Evolutionary conservation across 228 moss, liverwort and hornwort species (phyloP), one percentile per base, ranked within the genome.

Genomic region (Sphagnum fallax): DNA sequence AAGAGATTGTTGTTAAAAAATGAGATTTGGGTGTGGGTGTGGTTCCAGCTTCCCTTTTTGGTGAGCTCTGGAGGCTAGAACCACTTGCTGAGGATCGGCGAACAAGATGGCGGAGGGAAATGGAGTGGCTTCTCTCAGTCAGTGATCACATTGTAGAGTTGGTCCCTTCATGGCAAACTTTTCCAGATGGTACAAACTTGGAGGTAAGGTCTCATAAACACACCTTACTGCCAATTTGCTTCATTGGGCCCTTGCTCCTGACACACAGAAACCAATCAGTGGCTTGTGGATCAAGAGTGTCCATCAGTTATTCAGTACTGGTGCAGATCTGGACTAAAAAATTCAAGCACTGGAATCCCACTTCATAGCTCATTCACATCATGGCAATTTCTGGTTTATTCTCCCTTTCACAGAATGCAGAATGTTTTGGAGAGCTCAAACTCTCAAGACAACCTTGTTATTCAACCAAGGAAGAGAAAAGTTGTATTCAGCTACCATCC

Each of bases 111-210:
- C 87, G 92, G 16, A 82, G 96, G 72, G 96, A 96, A 78, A 92
- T 96, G 92, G 96, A 96, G 68, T 96, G 96, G 96, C 83, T 96
- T 62, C 64, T 92, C 65, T 92, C 91, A 52, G 96, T 96, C 48
- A 96, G 96, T 71, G 96, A 96, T 67, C 96, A 96, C 68, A 89
- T 96, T 63, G 93, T 96, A 4, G 96, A 96, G 84, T 86, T 96
- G 49, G 96, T 96, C 48, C 96, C 96, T 13, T 96, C 93, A 10
- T 91, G 89, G 85, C 93, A 92, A 76, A 86, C 79, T 1, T 92
- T 76, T 15, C 80, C 93, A 5, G 91, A 96, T 63, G 96, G 96
- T 47, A 91, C 77, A 69, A 91, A 78, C 65, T 77, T 88, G 9
- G 96, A 96, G 91, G 95, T 95, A 51, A 53, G 81, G n/a, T 11